Conservation (phyloP, 2,329 filamentous ascomycete species). For the Sporothrix pseudoabietina region DNA sequence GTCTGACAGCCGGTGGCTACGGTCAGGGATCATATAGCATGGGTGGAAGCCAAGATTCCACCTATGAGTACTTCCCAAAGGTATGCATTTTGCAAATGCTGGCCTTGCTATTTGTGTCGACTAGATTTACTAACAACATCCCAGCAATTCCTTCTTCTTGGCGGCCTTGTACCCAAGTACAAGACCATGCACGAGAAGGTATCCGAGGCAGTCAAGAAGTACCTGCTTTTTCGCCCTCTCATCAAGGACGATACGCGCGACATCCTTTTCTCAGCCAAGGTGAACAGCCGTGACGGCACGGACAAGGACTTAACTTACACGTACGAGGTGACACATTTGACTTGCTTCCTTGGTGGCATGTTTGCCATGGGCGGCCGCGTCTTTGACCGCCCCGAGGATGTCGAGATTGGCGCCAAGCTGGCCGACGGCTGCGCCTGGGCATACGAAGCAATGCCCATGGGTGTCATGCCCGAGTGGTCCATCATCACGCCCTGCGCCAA, state of each 20-base stretch:
- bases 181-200: constrained; percentile 69
- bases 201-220: constrained; percentile 67
- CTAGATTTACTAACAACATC: constrained; percentile 34
- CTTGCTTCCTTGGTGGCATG: constrained; percentile 72
- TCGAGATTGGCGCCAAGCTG: constrained; percentile 65
- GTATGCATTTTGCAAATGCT: constrained; percentile 21
- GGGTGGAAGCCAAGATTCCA: constrained; percentile 69
- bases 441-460: constrained; percentile 60
- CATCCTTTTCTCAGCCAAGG: constrained; percentile 72
- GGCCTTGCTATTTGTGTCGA: not conserved
- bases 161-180: constrained; percentile 73
- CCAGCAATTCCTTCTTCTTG: constrained; percentile 71
- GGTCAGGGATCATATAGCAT: constrained; percentile 57
- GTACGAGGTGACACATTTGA: constrained; percentile 65
- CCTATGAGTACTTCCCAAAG: constrained; percentile 71
- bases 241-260: constrained; percentile 62
- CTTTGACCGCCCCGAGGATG: constrained; percentile 59
- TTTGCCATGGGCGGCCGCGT: constrained; percentile 66
- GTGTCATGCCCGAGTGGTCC: constrained; percentile 66
- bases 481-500: constrained; percentile 53
- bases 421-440: constrained; percentile 71
- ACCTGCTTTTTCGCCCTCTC: constrained; percentile 79
- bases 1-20: constrained; percentile 53
- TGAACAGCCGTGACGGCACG: constrained; percentile 49
- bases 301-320: constrained; percentile 48